Evolutionary conservation across 805 yeast species (phyloP).

Genomic region (Helenozyma baotianmanensis): DNA sequence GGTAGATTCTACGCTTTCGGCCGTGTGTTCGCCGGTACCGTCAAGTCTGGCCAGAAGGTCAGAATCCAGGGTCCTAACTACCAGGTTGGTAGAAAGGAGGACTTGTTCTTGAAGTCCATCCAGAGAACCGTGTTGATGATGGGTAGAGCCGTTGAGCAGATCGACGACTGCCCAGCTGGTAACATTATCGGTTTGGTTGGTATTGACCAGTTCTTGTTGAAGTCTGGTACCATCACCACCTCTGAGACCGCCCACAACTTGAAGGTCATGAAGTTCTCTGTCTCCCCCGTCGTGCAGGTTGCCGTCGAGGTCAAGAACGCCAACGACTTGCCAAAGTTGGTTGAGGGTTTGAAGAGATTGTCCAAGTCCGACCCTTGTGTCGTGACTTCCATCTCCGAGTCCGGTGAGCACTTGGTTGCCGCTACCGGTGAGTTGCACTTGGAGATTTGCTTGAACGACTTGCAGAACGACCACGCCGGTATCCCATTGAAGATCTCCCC

Average conservation of each 20-base stretch:
- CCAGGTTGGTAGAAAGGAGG: conserved; percentile 97
- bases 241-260: conserved; percentile 96
- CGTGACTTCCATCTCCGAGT: conserved; percentile 74
- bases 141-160: conserved; percentile 98
- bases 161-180: conserved; percentile 99
- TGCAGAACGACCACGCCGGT: conserved; percentile 99
- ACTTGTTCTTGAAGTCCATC: conserved; percentile 91
- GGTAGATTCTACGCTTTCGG: conserved; percentile 99
- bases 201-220: conserved; percentile 98
- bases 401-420: conserved; percentile 99
- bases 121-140: conserved; percentile 99
- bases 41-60: conserved; percentile 97
- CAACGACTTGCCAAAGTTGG: conserved; percentile 97
- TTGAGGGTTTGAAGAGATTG: conserved; percentile 99
- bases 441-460: conserved; percentile 94
- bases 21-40: conserved; percentile 99
- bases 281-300: conserved; percentile 98
- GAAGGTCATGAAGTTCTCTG: conserved; percentile 99
- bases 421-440: conserved; percentile 99
- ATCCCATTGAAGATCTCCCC: conserved; percentile 96
- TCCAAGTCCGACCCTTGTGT: conserved; percentile 99
- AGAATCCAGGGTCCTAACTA: conserved; percentile 99
- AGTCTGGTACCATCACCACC: conserved; percentile 99
- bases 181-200: conserved; percentile 99
- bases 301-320: conserved; percentile 99